Base-by-base conservation (phyloP, 202 grass and related monocot species). In the Bolboschoenoplectus hybrid region DNA sequence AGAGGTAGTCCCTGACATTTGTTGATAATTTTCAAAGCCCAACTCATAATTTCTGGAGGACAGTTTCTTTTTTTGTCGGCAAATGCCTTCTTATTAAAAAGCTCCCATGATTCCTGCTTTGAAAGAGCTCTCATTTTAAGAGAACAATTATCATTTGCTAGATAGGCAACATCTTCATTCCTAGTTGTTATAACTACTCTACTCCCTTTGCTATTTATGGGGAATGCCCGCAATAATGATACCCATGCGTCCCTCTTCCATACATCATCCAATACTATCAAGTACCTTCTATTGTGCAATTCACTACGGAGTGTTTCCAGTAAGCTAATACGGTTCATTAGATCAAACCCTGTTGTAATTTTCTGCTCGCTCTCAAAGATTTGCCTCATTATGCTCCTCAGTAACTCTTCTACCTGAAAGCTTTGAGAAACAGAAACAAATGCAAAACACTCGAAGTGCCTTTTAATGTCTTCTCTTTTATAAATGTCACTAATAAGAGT, bases 1-100 rank as follows among this genome's bases (percentile, higher is more conserved):
- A 95, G 74, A 53, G 89, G 93, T n/a, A 95, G 85, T 11, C 91
- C 91, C 72, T 88, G 84, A 45, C 91, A 43, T 70, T 82, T 89
- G 1, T 11, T 53, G 0, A 89, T 12, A 16, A 91, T 85, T 14
- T 76, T 91, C 6, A 69, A 38, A 13, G 72, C 84, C 80, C 71
- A 89, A 6, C 1, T 0, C 16, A 73, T 38, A 0, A 91, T 2
- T 17, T 55, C 11, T 44, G 11, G 0, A 16, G 84, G 90, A 35
- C 81, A 91, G 3, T 6, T 41, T 84, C 1, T 64, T 32, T 64
- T 64, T 7, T 11, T 64, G 62, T 64, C 62, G 7, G 62, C 9
- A 11, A 64, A 86, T 45, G 75, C 86, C 12, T 69, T 88, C 52
- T 38, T 82, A 83, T 63, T 81, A 55, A 91, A 88, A 11, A 91